Evolutionary conservation across 805 yeast species (phyloP).

Genomic region (Cyberlindnera suaveolens): DNA sequence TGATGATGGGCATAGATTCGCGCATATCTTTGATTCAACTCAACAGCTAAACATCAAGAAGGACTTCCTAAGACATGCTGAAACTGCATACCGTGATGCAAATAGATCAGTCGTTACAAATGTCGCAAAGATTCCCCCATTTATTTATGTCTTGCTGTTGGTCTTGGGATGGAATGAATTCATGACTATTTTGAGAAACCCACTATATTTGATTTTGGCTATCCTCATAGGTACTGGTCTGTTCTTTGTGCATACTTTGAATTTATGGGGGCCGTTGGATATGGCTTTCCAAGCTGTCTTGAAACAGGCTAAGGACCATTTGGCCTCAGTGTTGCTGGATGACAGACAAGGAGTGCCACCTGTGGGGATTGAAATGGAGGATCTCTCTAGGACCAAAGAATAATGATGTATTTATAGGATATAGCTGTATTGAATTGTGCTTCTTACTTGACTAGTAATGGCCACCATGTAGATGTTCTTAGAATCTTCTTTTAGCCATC

Average conservation of each 20-base stretch:
- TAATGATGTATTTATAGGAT: too few species aligned
- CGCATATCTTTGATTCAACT: constrained; percentile 48
- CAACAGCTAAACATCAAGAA: constrained; percentile 52
- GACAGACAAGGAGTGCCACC: constrained; percentile 29
- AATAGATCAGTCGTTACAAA: constrained; percentile 79
- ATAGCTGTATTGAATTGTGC: too few species aligned
- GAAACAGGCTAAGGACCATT: constrained; percentile 44
- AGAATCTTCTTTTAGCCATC: too few species aligned
- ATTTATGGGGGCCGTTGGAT: constrained; percentile 72
- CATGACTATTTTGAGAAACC: constrained; percentile 80
- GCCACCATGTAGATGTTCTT: too few species aligned
- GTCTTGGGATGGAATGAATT: constrained; percentile 95
- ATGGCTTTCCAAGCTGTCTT: constrained; percentile 53
- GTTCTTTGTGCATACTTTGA: constrained; percentile 63
- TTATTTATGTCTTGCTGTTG: constrained; percentile 64
- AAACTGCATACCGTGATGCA: constrained; percentile 78
- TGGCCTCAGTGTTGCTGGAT: constrained; percentile 54
- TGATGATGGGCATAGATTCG: constrained; percentile 39
- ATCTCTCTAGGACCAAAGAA: constrained; percentile 20
- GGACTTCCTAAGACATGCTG: constrained; percentile 68
- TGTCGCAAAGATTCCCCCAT: constrained; percentile 76
- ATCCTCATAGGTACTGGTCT: constrained; percentile 53
- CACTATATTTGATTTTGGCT: constrained; percentile 64
- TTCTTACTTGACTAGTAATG: too few species aligned
- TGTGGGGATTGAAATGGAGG: constrained; percentile 24